These are phyloP conservation scores for Dictyostelium brefeldianum DNA, from an alignment of 78 protist species.

Conservation along the genomic window DNA sequence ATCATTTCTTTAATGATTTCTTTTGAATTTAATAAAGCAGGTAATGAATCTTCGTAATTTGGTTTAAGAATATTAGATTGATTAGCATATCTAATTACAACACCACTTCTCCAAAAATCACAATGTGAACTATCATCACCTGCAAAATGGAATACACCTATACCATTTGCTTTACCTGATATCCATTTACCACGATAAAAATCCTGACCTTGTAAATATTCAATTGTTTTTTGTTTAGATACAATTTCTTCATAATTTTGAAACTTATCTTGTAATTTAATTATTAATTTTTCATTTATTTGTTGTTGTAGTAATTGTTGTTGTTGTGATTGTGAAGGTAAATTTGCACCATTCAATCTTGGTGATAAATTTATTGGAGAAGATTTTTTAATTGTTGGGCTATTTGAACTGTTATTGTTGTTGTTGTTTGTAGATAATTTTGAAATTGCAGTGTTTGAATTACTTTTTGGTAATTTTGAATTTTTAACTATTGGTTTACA, in stretches of 20 bases:
- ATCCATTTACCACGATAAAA: constrained; percentile 67
- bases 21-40: background rate
- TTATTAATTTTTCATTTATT: background rate
- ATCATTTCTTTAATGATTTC: constrained; percentile 58
- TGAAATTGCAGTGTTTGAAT: background rate
- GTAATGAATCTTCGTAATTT: background rate
- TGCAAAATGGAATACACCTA: constrained; percentile 59
- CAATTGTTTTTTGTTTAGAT: background rate
- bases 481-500: background rate
- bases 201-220: constrained; percentile 6
- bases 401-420: background rate
- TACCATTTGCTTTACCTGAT: constrained; percentile 56
- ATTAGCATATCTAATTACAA: constrained; percentile 59
- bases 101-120: constrained; percentile 78
- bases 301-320: too few species aligned
- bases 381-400: background rate
- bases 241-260: background rate
- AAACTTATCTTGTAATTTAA: constrained; percentile 14
- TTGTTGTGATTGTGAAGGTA: background rate
- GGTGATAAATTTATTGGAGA: background rate
- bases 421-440: background rate
- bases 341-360: background rate
- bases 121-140: constrained; percentile 20
- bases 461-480: background rate
- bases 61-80: constrained; percentile 21